Conservation (phyloP, 345 rosid genomes). For the Excoecaria cochinchinensis region DNA sequence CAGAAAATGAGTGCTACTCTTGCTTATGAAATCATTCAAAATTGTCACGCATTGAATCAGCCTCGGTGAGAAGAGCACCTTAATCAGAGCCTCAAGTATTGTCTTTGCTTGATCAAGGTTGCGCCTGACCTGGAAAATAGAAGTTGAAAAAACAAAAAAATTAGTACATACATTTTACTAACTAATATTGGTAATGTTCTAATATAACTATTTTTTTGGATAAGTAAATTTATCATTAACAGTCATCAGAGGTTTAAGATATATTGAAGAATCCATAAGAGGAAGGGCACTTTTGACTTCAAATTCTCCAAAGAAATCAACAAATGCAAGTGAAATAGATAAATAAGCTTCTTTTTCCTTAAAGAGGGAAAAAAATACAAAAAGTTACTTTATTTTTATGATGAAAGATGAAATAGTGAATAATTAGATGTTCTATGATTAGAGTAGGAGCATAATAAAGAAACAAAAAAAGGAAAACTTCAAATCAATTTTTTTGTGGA, state of each 20-base stretch:
- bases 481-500: too few relatives aligned
- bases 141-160: constrained; percentile 1
- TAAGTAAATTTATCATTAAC: background rate
- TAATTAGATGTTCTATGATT: background rate
- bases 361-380: too few relatives aligned
- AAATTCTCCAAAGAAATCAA: background rate
- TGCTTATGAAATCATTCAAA: background rate
- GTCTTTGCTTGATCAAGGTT: constrained; percentile 94
- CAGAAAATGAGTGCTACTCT: constrained; percentile 12
- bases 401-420: background rate
- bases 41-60: constrained; percentile 1
- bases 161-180: background rate
- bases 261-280: background rate
- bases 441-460: background rate
- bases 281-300: background rate
- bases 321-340: background rate
- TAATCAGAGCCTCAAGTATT: constrained; percentile 81
- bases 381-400: too few relatives aligned
- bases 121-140: constrained; percentile 78
- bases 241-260: background rate
- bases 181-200: background rate
- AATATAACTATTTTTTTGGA: background rate
- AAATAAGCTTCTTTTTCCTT: background rate
- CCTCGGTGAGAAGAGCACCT: constrained; percentile 44
- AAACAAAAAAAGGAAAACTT: too few relatives aligned